These are phyloP conservation scores for Phytophthora meadii DNA, from an alignment of 352 stramenopile genomes.

Conservation along the genomic window DNA sequence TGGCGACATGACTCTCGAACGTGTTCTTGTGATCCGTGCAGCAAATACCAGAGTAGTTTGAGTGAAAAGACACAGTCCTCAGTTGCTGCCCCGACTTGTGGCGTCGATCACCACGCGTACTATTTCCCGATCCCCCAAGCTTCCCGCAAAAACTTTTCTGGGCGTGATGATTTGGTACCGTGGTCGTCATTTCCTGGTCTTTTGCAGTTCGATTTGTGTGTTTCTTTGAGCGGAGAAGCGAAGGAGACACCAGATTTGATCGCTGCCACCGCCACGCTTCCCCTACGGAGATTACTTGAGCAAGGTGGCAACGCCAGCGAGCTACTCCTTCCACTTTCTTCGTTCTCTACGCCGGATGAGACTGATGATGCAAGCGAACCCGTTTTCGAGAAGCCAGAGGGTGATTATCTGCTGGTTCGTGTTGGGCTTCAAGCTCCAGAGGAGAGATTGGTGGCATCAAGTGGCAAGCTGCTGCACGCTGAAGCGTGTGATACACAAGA, in stretches of 20 bases:
- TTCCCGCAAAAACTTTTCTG: constrained; percentile 78
- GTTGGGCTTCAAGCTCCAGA: constrained; percentile 52
- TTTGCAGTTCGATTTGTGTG: constrained; percentile 78
- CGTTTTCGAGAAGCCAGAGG: constrained; percentile 25
- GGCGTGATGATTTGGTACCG: constrained; percentile 74
- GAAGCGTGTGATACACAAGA: constrained; percentile 20
- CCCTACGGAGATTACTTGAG: constrained; percentile 53
- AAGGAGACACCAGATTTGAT: constrained; percentile 75
- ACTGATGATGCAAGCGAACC: constrained; percentile 1
- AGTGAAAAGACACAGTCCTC: constrained; percentile 11
- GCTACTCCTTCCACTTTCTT: constrained; percentile 46
- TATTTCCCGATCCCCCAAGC: constrained; percentile 85
- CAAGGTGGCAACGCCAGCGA: constrained; percentile 38
- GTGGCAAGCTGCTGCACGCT: constrained; percentile 22
- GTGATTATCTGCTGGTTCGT: constrained; percentile 63
- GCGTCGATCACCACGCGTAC: constrained; percentile 84
- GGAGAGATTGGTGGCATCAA: constrained; percentile 22
- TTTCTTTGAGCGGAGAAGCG: constrained; percentile 72
- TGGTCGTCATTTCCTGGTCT: constrained; percentile 80
- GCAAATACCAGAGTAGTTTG: constrained; percentile 30
- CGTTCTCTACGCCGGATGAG: constrained; percentile 28
- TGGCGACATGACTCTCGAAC: constrained; percentile 64
- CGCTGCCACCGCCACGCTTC: constrained; percentile 58
- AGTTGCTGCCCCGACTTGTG: constrained; percentile 34
- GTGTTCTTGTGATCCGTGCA: constrained; percentile 66